These are phyloP conservation scores for Leccinum griseonigrum DNA, from an alignment of 1,284 basidiomycete genomes.

Conservation along the genomic window DNA sequence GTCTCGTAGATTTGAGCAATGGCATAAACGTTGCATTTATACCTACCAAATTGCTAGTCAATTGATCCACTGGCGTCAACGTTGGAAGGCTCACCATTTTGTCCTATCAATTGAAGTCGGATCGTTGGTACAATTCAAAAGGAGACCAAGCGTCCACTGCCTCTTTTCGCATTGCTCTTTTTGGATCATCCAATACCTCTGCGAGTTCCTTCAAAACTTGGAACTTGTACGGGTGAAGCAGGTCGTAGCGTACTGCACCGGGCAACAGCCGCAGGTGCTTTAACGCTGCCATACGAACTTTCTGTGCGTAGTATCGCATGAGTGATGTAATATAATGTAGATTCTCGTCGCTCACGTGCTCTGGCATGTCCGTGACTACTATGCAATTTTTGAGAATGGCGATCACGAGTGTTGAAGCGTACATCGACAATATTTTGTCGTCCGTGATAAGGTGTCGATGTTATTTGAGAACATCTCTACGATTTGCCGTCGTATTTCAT, in stretches of 20 bases:
- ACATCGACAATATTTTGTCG: slow-evolving; percentile 57
- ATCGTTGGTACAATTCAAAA: slow-evolving; percentile 3
- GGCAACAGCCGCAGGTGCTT: slow-evolving; percentile 74
- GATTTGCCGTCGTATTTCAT: slow-evolving; percentile 73
- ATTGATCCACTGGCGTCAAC: background rate
- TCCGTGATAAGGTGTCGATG: slow-evolving; percentile 55
- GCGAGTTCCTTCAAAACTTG: slow-evolving; percentile 74
- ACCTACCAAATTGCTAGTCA: slow-evolving; percentile 38
- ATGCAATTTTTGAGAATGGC: slow-evolving; percentile 65
- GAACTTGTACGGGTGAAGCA: slow-evolving; percentile 73
- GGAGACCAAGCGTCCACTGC: slow-evolving; percentile 79
- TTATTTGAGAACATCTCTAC: slow-evolving; percentile 79
- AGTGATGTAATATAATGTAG: background rate
- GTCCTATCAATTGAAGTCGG: slow-evolving; percentile 37
- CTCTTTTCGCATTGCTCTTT: slow-evolving; percentile 74
- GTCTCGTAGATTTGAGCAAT: background rate
- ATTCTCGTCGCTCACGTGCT: slow-evolving; percentile 42
- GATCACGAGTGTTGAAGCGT: slow-evolving; percentile 69
- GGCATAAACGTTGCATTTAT: slow-evolving; percentile 51
- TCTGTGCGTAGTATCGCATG: slow-evolving; percentile 39
- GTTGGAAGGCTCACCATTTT: slow-evolving; percentile 43
- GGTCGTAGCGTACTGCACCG: slow-evolving; percentile 71
- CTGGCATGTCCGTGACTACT: slow-evolving; percentile 45
- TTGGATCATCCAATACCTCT: slow-evolving; percentile 80
- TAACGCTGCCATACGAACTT: slow-evolving; percentile 75